phyloP scores from a whole-genome alignment of 768 basidiomycete species.

The Psilocybe cyanescens region DNA sequence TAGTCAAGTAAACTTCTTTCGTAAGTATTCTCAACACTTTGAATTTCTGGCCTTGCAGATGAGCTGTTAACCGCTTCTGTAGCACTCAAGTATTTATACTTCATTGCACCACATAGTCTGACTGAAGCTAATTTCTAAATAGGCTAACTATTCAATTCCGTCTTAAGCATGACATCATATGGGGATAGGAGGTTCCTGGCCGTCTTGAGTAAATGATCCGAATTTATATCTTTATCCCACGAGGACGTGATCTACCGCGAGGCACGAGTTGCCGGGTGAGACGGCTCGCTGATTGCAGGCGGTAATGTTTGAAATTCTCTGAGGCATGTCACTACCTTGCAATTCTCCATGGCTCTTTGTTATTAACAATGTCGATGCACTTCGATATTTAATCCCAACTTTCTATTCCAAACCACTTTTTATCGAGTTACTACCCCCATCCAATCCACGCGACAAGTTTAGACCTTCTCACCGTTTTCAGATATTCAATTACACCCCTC shows the following conservation, averaged over 20 bases:
- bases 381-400: neutral
- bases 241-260: neutral
- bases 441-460: conserved; percentile 2
- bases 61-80: too few relatives aligned
- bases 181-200: neutral
- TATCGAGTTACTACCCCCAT: neutral
- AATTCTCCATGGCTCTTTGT: neutral
- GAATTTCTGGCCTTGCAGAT: too few relatives aligned
- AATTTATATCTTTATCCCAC: neutral
- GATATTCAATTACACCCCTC: neutral
- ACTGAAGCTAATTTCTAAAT: too few relatives aligned
- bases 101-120: too few relatives aligned
- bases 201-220: neutral
- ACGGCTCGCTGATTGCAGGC: neutral
- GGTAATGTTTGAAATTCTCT: neutral
- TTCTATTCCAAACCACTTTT: neutral
- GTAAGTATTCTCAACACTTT: too few relatives aligned
- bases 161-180: neutral
- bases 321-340: neutral
- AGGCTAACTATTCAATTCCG: too few relatives aligned
- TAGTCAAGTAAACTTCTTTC: too few relatives aligned
- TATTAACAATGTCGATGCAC: neutral
- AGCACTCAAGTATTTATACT: too few relatives aligned
- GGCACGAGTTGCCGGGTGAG: neutral
- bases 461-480: conserved; percentile 1